Evolutionary conservation across 2,329 filamentous ascomycete genomes (phyloP).

Genomic region (Teratosphaeria viscida): DNA sequence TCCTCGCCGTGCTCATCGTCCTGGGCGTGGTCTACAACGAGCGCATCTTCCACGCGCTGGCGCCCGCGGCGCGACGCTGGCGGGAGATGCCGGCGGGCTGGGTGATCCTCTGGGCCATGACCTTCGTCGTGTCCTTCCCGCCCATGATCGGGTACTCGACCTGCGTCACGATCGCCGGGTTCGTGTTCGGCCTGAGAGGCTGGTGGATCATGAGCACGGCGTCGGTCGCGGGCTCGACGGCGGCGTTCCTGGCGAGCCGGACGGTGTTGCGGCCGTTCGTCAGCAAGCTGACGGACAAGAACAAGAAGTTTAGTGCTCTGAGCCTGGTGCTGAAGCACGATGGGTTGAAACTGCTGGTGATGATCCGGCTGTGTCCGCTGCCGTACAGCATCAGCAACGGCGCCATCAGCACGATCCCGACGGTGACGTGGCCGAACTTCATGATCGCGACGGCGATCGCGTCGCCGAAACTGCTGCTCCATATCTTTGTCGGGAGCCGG

Average conservation of each 20-base stretch:
- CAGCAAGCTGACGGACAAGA: slow-evolving; percentile 65
- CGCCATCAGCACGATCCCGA: slow-evolving; percentile 87
- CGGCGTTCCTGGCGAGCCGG: slow-evolving; percentile 69
- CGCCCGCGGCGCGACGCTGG: slow-evolving; percentile 66
- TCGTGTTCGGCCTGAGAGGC: slow-evolving; percentile 63
- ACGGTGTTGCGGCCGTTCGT: slow-evolving; percentile 72
- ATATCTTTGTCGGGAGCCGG: slow-evolving; percentile 82
- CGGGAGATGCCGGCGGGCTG: slow-evolving; percentile 61
- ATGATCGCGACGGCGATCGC: slow-evolving; percentile 72
- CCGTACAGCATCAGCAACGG: slow-evolving; percentile 92
- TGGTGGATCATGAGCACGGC: slow-evolving; percentile 77
- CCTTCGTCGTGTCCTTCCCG: slow-evolving; percentile 71
- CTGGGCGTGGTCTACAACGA: slow-evolving; percentile 70
- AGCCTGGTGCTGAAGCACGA: slow-evolving; percentile 82
- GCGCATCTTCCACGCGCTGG: slow-evolving; percentile 64
- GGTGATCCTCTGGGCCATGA: slow-evolving; percentile 63
- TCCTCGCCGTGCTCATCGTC: slow-evolving; percentile 47
- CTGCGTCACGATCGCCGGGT: slow-evolving; percentile 58
- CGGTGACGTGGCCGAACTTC: slow-evolving; percentile 66
- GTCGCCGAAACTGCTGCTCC: slow-evolving; percentile 77
- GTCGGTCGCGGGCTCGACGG: slow-evolving; percentile 66
- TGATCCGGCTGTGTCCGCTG: slow-evolving; percentile 84
- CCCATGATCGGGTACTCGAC: slow-evolving; percentile 82
- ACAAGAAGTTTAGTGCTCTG: slow-evolving; percentile 81
- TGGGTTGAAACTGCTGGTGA: slow-evolving; percentile 76